Percentiles rank a stretch among this genome's conserved stretches.
Evolutionary conservation across 345 rosid genomes (phyloP).

Genomic region (Camelina neglecta): DNA sequence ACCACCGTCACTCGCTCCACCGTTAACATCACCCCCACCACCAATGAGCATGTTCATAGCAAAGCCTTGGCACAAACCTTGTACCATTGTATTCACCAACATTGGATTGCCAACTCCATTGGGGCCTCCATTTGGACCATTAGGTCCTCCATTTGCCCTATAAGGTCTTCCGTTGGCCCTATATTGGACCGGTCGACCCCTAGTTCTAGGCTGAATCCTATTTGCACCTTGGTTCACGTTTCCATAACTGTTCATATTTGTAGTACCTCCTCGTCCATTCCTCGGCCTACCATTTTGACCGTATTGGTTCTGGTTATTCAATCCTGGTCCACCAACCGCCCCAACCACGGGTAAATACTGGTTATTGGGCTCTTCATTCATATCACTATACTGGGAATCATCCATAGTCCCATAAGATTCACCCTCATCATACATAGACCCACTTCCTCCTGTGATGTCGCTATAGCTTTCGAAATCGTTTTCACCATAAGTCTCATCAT

Average conservation of each 20-base stretch:
- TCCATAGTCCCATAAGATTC: slow-evolving; percentile 22
- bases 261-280: slow-evolving; percentile 33
- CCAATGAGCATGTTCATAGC: slow-evolving; percentile 37
- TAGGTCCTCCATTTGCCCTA: background rate
- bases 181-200: slow-evolving; percentile 20
- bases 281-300: slow-evolving; percentile 23
- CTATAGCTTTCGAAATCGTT: slow-evolving; percentile 29
- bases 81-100: slow-evolving; percentile 40
- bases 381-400: slow-evolving; percentile 17
- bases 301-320: slow-evolving; percentile 25
- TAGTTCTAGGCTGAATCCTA: slow-evolving; percentile 11
- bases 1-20: slow-evolving; percentile 23
- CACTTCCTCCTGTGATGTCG: slow-evolving; percentile 25
- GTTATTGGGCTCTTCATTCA: slow-evolving; percentile 15
- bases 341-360: slow-evolving; percentile 25
- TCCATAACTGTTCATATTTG: slow-evolving; percentile 28
- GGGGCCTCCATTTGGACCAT: background rate
- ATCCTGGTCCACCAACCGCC: slow-evolving; percentile 14
- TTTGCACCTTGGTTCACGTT: slow-evolving; percentile 26
- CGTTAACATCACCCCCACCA: slow-evolving; percentile 19
- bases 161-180: slow-evolving; percentile 24
- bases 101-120: slow-evolving; percentile 13
- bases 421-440: slow-evolving; percentile 36
- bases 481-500: slow-evolving; percentile 34
- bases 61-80: slow-evolving; percentile 25